Evolutionary conservation across 1,139 yeast genomes (phyloP).

Genomic region (Yamadazyma dendronema): DNA sequence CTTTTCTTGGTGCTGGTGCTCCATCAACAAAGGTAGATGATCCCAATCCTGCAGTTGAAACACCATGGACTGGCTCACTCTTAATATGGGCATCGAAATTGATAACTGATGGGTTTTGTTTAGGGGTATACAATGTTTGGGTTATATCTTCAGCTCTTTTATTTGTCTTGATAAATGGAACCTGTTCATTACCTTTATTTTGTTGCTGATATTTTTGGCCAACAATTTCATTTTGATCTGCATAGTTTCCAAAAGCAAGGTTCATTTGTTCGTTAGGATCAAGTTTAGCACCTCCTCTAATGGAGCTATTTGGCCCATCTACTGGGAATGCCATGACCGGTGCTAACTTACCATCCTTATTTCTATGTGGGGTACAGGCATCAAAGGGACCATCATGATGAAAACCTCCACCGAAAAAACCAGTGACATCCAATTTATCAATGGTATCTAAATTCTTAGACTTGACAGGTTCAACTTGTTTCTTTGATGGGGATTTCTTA

Average conservation of each 20-base stretch:
- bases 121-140: conserved; percentile 33
- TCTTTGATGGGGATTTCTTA: conserved; percentile 33
- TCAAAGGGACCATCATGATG: conserved; percentile 99
- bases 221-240: conserved; percentile 37
- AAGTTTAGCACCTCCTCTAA: conserved; percentile 56
- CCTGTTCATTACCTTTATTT: conserved; percentile 16
- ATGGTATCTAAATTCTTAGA: conserved; percentile 80
- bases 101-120: conserved; percentile 51
- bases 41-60: conserved; percentile 83
- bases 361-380: conserved; percentile 96
- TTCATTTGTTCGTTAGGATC: conserved; percentile 57
- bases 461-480: conserved; percentile 42
- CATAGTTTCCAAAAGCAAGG: conserved; percentile 57
- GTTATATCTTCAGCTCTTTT: conserved; percentile 17
- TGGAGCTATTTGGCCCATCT: conserved; percentile 90
- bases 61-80: conserved; percentile 79
- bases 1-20: conserved; percentile 76
- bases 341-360: conserved; percentile 70
- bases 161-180: conserved; percentile 13
- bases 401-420: conserved; percentile 90
- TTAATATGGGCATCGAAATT: conserved; percentile 71
- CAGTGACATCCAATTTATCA: conserved; percentile 93
- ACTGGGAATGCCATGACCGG: conserved; percentile 95
- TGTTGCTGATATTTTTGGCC: conserved; percentile 21
- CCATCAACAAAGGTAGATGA: conserved; percentile 93